Evolutionary conservation across 2,329 filamentous ascomycete species (phyloP), one percentile per base, ranked within the genome.

Genomic region (Alternaria brassicicola): DNA sequence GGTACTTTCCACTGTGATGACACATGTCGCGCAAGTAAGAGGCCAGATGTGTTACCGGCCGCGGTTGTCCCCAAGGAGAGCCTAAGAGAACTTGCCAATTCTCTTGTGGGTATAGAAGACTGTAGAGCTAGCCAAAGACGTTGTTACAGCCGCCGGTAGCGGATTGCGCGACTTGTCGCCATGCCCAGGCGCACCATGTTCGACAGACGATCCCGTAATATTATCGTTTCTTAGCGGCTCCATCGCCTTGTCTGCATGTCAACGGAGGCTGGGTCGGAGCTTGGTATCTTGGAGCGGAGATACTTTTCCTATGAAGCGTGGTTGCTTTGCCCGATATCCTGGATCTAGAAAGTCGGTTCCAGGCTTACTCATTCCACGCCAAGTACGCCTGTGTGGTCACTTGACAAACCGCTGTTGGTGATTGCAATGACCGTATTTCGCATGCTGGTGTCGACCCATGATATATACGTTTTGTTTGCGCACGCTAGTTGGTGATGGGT

Each of bases 231-330:
- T 23, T 23, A 33, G 43, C 43, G 19, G 19, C 28, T 47, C 30
- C 28, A 13, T 35, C 19, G 21, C 21, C 30, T 47, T 47, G 30
- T 39, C 36, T 47, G 43, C 43, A 47, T 47, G 13, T 35, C 28
- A 33, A 17, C 19, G 21, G 15, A 47, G 43, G 5, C 19, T 25
- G 3, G n/a, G 30, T 17, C 43, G 21, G 43, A 9, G 30, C 43
- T 47, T 47, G 43, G 43, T 47, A 17, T 47, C 43, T 47, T 47
- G 43, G 43, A 13, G 43, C 30, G 43, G 43, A 47, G 35, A 47
- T 47, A 19, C 15, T 47, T 19, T 33, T 47, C 43, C 43, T 47
- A 13, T 5, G 19, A 47, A 21, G 43, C 19, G 15, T 23, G 36
- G 36, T 15, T 39, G 12, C 6, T 23, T n/a, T 13, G 30, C 21